A percentile compares a stretch with the other conserved stretches of the same genome.
These are phyloP conservation scores for Leptographium lundbergii DNA, from an alignment of 2,329 filamentous ascomycete genomes.

Conservation along the genomic window DNA sequence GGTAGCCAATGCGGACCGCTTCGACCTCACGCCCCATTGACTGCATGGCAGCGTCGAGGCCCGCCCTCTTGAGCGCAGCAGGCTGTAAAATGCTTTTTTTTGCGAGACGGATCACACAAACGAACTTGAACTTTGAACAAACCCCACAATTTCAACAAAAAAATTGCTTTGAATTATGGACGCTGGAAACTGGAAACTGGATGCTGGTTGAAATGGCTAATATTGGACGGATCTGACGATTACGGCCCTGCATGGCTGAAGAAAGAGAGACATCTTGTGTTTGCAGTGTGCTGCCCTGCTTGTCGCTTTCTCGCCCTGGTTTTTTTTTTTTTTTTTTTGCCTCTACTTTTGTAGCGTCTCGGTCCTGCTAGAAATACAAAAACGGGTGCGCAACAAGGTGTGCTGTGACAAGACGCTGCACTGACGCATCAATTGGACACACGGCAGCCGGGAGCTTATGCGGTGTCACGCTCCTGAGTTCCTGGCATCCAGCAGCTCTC, in stretches of 20 bases:
- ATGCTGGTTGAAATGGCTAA: background rate
- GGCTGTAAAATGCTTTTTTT: background rate
- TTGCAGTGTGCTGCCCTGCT: no score
- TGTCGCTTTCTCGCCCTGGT: background rate
- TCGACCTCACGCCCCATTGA: constrained; percentile 31
- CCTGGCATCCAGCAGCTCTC: no score
- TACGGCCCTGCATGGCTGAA: background rate
- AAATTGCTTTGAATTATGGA: background rate
- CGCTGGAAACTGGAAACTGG: background rate
- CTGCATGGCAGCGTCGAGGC: background rate
- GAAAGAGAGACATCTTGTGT: no score
- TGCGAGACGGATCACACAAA: background rate
- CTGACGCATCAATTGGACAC: no score
- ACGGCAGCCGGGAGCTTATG: no score
- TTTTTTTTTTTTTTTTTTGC: background rate
- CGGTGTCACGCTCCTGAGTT: no score
- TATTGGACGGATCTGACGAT: background rate
- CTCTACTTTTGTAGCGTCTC: background rate
- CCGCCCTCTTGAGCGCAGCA: no score
- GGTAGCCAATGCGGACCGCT: constrained; percentile 63
- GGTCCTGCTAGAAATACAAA: no score
- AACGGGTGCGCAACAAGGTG: no score
- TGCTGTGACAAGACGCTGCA: no score
- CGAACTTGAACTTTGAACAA: no score
- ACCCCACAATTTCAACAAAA: background rate